Conservation (phyloP, 805 yeast species). For the Groenewaldozyma salmanticensis region DNA sequence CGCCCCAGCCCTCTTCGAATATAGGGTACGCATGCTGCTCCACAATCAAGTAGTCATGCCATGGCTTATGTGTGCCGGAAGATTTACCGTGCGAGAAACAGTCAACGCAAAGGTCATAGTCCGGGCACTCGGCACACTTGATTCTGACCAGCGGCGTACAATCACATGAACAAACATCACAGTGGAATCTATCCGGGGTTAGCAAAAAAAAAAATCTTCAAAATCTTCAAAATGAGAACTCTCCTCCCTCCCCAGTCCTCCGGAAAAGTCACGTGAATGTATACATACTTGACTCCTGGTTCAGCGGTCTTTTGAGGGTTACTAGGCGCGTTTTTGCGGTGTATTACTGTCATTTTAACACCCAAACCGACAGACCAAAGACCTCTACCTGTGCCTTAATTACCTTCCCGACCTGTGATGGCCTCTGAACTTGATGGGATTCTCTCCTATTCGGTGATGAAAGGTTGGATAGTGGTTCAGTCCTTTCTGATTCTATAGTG, state of each 20-base stretch:
- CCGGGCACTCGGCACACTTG: slow-evolving; percentile 84
- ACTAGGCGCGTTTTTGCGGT: slow-evolving; percentile 27
- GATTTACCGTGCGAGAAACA: slow-evolving; percentile 81
- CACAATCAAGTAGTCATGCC: slow-evolving; percentile 82
- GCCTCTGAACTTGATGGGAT: too few relatives aligned
- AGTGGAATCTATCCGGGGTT: slow-evolving; percentile 32
- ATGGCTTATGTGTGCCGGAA: slow-evolving; percentile 84
- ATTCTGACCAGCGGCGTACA: slow-evolving; percentile 88
- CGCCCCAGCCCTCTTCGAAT: slow-evolving; percentile 90
- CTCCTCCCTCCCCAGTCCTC: too few relatives aligned
- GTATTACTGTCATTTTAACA: slow-evolving; percentile 30
- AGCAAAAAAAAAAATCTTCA: too few relatives aligned
- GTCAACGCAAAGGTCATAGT: slow-evolving; percentile 95
- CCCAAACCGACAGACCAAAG: too few relatives aligned
- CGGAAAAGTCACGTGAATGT: too few relatives aligned
- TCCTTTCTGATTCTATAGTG: too few relatives aligned
- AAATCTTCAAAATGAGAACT: too few relatives aligned
- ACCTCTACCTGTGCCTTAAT: too few relatives aligned
- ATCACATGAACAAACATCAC: slow-evolving; percentile 95
- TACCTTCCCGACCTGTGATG: too few relatives aligned
- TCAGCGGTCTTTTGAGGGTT: slow-evolving; percentile 27
- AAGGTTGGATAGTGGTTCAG: too few relatives aligned
- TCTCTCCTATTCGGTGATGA: too few relatives aligned
- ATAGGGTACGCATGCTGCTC: slow-evolving; percentile 96
- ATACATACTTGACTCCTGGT: slow-evolving; percentile 31